Base-by-base conservation (phyloP, 1,284 basidiomycete genomes). In the Blastosporella zonata region DNA sequence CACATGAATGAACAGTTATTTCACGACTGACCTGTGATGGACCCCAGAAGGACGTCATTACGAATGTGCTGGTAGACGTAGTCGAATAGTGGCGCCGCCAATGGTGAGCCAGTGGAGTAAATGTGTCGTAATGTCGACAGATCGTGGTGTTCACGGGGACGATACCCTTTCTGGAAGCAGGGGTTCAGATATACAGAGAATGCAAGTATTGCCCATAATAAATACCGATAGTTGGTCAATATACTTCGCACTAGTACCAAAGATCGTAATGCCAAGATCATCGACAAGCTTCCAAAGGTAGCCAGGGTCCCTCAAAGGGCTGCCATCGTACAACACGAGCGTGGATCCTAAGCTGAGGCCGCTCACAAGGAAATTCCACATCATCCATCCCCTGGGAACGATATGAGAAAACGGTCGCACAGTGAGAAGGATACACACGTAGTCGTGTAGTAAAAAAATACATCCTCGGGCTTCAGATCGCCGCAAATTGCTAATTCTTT, bases 401-500 rank as follows among this genome's bases (percentile, higher is more conserved):
- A 48, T 33, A 42, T 45, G 35, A 41, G 37, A 41, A 36, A 43
- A 43, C 37, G 34, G 46, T 28, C 40, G 43, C 54, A 38, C 33
- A 52, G 46, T 13, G 13, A 15, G 43, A 60, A 52, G 43, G 49
- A 54, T 42, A 74, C 87, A 66, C 61, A 89, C 85, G 89, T 89
- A 36, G 89, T 91, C 1, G 90, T 90, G 61, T 93, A 93, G 64
- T 90, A 91, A 66, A 93, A 90, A 68, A 90, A 92, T 4, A 93
- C 81, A 62, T 92, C 89, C 18, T 81, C 73, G 9, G 79, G 68
- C 18, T 69, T 69, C 39, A 93, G 74, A 59, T 87, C 88, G 3
- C 80, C 88, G 62, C 88, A 91, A 23, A 94, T 79, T 37, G 78
- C 71, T 55, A 92, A 82, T 64, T 93, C 90, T 62, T 93, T 90